phyloP scores from a whole-genome alignment of 371 early-diverging fungal species.

The Circinella umbellata region DNA sequence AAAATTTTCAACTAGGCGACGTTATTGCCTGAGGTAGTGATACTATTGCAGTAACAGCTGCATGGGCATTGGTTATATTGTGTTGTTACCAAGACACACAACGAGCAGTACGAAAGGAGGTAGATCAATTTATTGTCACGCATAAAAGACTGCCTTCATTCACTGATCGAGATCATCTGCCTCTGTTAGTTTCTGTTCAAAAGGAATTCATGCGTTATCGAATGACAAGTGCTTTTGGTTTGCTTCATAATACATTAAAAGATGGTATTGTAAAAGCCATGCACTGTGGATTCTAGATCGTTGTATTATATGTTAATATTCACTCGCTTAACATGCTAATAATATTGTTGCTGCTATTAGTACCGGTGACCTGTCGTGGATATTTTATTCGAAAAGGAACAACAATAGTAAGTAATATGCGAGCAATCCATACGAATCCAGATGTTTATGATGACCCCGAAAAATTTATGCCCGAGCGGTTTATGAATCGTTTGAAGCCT shows the following conservation, averaged over 20 bases:
- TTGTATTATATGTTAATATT: slow-evolving; percentile 1
- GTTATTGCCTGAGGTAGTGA: slow-evolving; percentile 20
- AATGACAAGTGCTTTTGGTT: slow-evolving; percentile 2
- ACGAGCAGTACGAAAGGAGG: slow-evolving; percentile 11
- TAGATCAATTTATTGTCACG: slow-evolving; percentile 17
- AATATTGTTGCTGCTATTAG: not conserved
- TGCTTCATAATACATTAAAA: slow-evolving; percentile 18
- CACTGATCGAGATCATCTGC: slow-evolving; percentile 19
- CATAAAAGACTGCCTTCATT: slow-evolving; percentile 22
- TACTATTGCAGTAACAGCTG: slow-evolving; percentile 14
- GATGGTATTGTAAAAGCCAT: slow-evolving; percentile 3
- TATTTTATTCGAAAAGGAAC: slow-evolving; percentile 21
- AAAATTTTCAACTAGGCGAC: slow-evolving; percentile 11
- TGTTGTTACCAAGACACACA: slow-evolving; percentile 22
- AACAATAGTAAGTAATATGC: slow-evolving; percentile 13
- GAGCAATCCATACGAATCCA: slow-evolving; percentile 14
- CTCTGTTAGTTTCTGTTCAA: slow-evolving; percentile 18
- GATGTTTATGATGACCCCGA: slow-evolving; percentile 13
- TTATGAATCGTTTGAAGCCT: slow-evolving; percentile 15
- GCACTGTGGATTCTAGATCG: too few species aligned
- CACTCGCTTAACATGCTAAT: not conserved
- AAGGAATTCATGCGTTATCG: slow-evolving; percentile 27
- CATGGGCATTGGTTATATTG: slow-evolving; percentile 22
- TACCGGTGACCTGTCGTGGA: slow-evolving; percentile 13
- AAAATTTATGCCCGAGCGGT: slow-evolving; percentile 20